These are phyloP conservation scores for Populus euphratica DNA, from an alignment of 345 rosid genomes.

Conservation along the genomic window DNA sequence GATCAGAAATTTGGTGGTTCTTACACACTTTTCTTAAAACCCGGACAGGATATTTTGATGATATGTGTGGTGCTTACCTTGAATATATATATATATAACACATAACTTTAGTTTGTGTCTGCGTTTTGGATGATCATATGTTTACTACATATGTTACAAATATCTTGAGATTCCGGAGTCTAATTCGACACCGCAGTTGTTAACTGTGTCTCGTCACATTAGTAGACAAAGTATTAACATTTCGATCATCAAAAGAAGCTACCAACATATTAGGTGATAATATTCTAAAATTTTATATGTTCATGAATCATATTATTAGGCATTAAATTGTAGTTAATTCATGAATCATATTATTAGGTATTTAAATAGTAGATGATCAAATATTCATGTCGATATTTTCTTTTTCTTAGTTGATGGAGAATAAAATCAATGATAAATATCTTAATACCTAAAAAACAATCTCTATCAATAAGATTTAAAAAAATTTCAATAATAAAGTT, in stretches of 20 bases:
- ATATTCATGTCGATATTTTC: too few species aligned
- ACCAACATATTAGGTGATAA: too few species aligned
- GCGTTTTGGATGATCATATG: not conserved
- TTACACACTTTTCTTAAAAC: not conserved
- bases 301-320: too few species aligned
- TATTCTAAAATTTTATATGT: too few species aligned
- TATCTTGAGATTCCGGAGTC: not conserved
- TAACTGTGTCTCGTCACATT: not conserved
- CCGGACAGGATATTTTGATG: conserved; percentile 20
- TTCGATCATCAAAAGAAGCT: not conserved
- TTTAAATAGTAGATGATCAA: too few species aligned
- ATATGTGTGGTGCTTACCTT: conserved; percentile 4
- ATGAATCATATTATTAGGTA: too few species aligned
- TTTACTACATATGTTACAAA: not conserved
- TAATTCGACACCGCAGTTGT: not conserved
- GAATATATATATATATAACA: not conserved
- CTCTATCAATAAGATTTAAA: too few species aligned
- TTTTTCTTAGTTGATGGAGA: too few species aligned
- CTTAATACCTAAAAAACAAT: too few species aligned
- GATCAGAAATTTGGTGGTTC: not conserved
- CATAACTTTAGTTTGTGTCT: not conserved
- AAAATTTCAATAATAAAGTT: too few species aligned
- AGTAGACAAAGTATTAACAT: not conserved
- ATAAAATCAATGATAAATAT: too few species aligned
- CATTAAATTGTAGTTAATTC: too few species aligned